Evolutionary conservation across 1,284 basidiomycete species (phyloP).

Genomic region (Agroathelia rolfsii): DNA sequence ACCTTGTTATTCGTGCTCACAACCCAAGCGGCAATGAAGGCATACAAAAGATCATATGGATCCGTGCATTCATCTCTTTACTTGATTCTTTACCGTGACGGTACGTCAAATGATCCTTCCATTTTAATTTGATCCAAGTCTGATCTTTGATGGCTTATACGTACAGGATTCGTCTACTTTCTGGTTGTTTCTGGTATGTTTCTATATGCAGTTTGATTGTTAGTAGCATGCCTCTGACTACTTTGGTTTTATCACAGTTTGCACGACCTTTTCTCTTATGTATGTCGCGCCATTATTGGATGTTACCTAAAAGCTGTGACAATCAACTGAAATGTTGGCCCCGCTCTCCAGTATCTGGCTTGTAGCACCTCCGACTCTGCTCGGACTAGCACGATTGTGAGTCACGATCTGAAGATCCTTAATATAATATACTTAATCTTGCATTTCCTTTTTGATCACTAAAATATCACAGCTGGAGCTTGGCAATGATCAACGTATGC

Average conservation of each 20-base stretch:
- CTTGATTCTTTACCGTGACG: constrained; percentile 22
- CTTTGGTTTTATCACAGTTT: constrained; percentile 12
- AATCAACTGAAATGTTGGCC: neutral
- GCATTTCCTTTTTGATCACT: neutral
- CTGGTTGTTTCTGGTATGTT: constrained; percentile 18
- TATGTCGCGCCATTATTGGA: constrained; percentile 7
- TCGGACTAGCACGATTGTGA: constrained; percentile 23
- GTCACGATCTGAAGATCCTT: constrained; percentile 3
- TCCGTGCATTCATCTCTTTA: constrained; percentile 18
- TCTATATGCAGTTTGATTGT: neutral
- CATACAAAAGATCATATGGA: constrained; percentile 16
- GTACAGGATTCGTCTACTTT: constrained; percentile 21
- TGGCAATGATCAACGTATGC: constrained; percentile 12
- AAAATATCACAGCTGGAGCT: constrained; percentile 16
- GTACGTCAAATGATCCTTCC: constrained; percentile 11
- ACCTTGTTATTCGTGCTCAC: constrained; percentile 21
- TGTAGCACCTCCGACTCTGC: constrained; percentile 19
- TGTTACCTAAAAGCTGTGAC: neutral
- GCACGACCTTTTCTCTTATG: constrained; percentile 21
- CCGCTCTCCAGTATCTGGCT: constrained; percentile 21
- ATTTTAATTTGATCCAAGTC: neutral
- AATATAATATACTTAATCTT: neutral
- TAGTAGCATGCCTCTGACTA: neutral
- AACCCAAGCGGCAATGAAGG: constrained; percentile 16
- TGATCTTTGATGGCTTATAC: neutral